Conservation (phyloP, 2,329 filamentous ascomycete genomes). For the Penicillium paneum region DNA sequence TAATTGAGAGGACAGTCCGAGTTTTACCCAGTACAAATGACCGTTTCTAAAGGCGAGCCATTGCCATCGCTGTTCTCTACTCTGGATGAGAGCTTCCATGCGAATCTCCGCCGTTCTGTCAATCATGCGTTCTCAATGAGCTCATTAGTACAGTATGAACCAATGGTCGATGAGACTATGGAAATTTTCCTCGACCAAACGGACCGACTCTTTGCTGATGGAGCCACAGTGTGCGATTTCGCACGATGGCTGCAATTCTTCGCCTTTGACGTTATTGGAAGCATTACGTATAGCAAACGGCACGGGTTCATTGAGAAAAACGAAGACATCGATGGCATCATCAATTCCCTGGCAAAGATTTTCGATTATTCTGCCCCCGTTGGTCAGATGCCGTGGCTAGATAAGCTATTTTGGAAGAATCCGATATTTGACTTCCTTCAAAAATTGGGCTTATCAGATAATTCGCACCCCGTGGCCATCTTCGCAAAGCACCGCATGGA, state of each 20-base stretch:
- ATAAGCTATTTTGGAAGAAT: slow-evolving; percentile 70
- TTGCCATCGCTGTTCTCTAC: slow-evolving; percentile 18
- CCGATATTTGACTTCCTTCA: slow-evolving; percentile 28
- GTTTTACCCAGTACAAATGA: slow-evolving; percentile 19
- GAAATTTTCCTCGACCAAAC: slow-evolving; percentile 66
- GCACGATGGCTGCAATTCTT: slow-evolving; percentile 70
- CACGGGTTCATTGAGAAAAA: slow-evolving; percentile 74
- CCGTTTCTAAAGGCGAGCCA: slow-evolving; percentile 15
- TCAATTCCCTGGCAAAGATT: slow-evolving; percentile 53
- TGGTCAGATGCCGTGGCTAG: slow-evolving; percentile 71
- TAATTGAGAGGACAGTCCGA: slow-evolving; percentile 12
- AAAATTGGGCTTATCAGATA: background rate
- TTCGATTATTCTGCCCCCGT: slow-evolving; percentile 31
- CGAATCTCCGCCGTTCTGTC: slow-evolving; percentile 69
- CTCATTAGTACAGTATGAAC: slow-evolving; percentile 72
- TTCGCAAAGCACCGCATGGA: background rate
- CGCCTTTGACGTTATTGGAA: slow-evolving; percentile 79
- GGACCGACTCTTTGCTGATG: slow-evolving; percentile 50
- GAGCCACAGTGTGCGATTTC: slow-evolving; percentile 19
- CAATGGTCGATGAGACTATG: slow-evolving; percentile 72
- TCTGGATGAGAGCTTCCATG: slow-evolving; percentile 66
- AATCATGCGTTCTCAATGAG: slow-evolving; percentile 77
- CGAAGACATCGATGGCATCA: slow-evolving; percentile 71
- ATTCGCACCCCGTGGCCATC: background rate
- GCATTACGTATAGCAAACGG: slow-evolving; percentile 72